A percentile compares a stretch with the other conserved stretches of the same genome.
These are phyloP conservation scores for Acrodontium crateriforme DNA, from an alignment of 2,329 filamentous ascomycete species.

Conservation along the genomic window DNA sequence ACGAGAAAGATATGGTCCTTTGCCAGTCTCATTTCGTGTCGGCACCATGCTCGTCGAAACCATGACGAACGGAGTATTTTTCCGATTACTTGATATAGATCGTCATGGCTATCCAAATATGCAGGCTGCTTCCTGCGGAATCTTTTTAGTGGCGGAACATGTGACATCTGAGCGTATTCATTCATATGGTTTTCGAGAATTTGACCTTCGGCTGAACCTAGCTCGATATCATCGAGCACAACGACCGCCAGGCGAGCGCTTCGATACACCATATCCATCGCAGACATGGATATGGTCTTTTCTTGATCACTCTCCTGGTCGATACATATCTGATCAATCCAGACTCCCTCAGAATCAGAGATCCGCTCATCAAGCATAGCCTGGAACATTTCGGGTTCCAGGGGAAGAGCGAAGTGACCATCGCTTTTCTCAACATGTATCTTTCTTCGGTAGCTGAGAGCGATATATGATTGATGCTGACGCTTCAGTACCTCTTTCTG, in stretches of 20 bases:
- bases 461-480: slow-evolving; percentile 28
- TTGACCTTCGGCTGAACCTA: slow-evolving; percentile 21
- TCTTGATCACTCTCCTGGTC: slow-evolving; percentile 28
- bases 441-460: slow-evolving; percentile 31
- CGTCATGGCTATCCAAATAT: slow-evolving; percentile 19
- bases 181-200: slow-evolving; percentile 26
- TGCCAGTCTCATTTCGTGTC: slow-evolving; percentile 30
- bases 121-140: slow-evolving; percentile 20
- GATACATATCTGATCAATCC: slow-evolving; percentile 34
- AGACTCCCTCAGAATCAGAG: slow-evolving; percentile 26
- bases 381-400: slow-evolving; percentile 26
- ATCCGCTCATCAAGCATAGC: slow-evolving; percentile 27
- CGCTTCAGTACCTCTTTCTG: slow-evolving; percentile 19
- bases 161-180: slow-evolving; percentile 21
- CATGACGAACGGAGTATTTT: slow-evolving; percentile 28
- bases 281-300: slow-evolving; percentile 25
- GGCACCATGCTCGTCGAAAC: slow-evolving; percentile 33
- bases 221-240: slow-evolving; percentile 28
- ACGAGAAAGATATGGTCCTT: slow-evolving; percentile 29
- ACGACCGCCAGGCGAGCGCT: slow-evolving; percentile 28
- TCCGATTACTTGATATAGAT: slow-evolving; percentile 20
- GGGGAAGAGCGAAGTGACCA: slow-evolving; percentile 26
- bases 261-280: slow-evolving; percentile 30
- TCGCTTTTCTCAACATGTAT: slow-evolving; percentile 15
- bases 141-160: slow-evolving; percentile 18